Percentiles rank a stretch among this genome's conserved stretches.
These are phyloP conservation scores for Apiospora hydei DNA, from an alignment of 2,329 filamentous ascomycete species.

Conservation along the genomic window DNA sequence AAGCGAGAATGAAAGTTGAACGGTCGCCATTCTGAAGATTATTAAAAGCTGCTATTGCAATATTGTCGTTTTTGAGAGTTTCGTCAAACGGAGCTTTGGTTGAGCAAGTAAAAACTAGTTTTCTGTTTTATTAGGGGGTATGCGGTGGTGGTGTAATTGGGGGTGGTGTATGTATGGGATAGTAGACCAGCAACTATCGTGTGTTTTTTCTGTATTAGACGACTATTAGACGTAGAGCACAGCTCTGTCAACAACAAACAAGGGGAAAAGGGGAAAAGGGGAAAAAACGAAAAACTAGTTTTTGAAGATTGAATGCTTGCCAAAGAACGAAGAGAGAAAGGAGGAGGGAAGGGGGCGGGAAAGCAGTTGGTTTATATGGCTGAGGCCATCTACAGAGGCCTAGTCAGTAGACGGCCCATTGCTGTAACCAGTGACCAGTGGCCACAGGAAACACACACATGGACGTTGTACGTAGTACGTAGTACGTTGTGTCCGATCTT, in stretches of 20 bases:
- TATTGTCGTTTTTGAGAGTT: constrained; percentile 47
- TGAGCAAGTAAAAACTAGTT: constrained; percentile 66
- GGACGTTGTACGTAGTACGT: neutral
- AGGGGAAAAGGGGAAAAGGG: constrained; percentile 46
- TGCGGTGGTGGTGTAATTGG: constrained; percentile 32
- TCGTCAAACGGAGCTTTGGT: constrained; percentile 48
- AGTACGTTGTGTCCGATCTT: neutral
- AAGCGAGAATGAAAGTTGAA: constrained; percentile 95
- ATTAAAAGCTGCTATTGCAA: constrained; percentile 47
- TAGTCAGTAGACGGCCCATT: constrained; percentile 38
- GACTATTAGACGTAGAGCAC: constrained; percentile 57
- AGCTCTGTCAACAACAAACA: constrained; percentile 56
- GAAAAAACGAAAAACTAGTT: constrained; percentile 62
- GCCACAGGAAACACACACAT: neutral
- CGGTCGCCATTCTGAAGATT: constrained; percentile 76
- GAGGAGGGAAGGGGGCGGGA: constrained; percentile 47
- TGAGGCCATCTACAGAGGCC: constrained; percentile 43
- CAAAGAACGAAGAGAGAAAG: constrained; percentile 62
- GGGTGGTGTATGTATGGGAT: constrained; percentile 46
- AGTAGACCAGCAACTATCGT: constrained; percentile 59
- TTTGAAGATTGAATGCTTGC: constrained; percentile 68
- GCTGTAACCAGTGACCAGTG: neutral
- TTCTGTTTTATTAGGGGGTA: constrained; percentile 54
- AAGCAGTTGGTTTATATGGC: constrained; percentile 48
- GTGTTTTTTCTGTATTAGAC: constrained; percentile 46